Conservation (phyloP, 2,329 filamentous ascomycete species). For the Chaetomium sp. region DNA sequence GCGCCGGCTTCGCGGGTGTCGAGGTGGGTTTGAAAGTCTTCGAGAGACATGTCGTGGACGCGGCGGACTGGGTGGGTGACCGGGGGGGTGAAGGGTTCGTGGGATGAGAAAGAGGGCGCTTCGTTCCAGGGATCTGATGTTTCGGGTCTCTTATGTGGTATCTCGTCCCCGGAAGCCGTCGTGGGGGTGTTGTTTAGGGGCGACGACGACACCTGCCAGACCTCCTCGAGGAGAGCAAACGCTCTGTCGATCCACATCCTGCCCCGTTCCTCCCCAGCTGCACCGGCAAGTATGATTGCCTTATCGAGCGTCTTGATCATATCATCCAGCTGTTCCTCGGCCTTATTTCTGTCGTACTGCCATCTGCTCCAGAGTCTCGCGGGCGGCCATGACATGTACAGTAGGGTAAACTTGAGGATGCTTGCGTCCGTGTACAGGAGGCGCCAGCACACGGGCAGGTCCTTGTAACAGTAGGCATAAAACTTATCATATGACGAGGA, state of each 20-base stretch:
- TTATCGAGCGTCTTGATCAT: conserved; percentile 72
- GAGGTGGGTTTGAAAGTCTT: conserved; percentile 64
- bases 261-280: conserved; percentile 55
- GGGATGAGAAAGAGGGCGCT: conserved; percentile 39
- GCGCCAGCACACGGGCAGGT: conserved; percentile 69
- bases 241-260: conserved; percentile 54
- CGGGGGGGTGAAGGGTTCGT: conserved; percentile 47
- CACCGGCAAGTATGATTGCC: conserved; percentile 74
- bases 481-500: conserved; percentile 65
- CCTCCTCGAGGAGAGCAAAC: conserved; percentile 47
- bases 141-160: conserved; percentile 10
- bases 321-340: conserved; percentile 48
- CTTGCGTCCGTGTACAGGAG: conserved; percentile 71
- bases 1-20: conserved; percentile 38
- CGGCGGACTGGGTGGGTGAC: conserved; percentile 47
- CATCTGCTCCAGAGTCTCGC: no score
- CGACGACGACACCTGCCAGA: conserved; percentile 28
- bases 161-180: background rate
- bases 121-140: conserved; percentile 23
- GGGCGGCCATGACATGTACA: conserved; percentile 29
- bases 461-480: conserved; percentile 68
- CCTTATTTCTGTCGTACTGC: background rate
- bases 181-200: background rate
- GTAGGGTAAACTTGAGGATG: conserved; percentile 60
- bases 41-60: conserved; percentile 53